Conservation (phyloP, 176 grass and related monocot genomes). For the Neostapfia colusana region DNA sequence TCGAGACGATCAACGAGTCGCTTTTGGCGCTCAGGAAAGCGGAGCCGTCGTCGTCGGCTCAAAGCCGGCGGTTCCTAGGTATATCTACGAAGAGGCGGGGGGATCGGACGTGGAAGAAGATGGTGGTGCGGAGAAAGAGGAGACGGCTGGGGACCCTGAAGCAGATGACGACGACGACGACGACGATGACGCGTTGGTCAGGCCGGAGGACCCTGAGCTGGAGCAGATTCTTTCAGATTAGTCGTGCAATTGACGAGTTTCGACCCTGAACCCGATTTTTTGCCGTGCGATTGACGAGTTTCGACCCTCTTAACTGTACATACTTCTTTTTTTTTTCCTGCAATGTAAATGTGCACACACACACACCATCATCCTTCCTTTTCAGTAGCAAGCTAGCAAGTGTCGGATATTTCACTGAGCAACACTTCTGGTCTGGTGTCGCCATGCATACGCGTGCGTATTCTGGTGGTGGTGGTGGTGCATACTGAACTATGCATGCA, state of each 20-base stretch:
- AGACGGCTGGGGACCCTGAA: constrained; percentile 28
- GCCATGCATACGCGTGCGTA: too few species aligned
- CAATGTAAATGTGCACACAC: constrained; percentile 21
- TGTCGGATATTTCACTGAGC: neutral
- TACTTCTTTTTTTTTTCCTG: constrained; percentile 1
- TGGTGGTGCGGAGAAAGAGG: constrained; percentile 31
- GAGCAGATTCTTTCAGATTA: constrained; percentile 72
- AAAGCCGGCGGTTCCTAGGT: constrained; percentile 28
- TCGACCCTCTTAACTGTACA: constrained; percentile 36
- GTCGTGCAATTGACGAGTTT: constrained; percentile 5
- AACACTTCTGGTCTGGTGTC: neutral
- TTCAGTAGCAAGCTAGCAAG: neutral
- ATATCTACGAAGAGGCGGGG: constrained; percentile 36
- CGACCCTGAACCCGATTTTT: constrained; percentile 26
- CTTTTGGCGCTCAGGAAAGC: neutral
- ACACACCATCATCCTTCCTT: neutral
- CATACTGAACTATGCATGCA: too few species aligned
- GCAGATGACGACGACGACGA: constrained; percentile 42
- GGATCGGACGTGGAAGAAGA: constrained; percentile 48
- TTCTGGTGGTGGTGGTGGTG: too few species aligned
- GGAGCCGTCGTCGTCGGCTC: constrained; percentile 2
- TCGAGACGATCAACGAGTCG: neutral
- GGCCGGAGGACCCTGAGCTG: constrained; percentile 52
- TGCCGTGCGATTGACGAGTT: constrained; percentile 23
- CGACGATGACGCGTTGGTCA: constrained; percentile 37